Evolutionary conservation across 805 yeast species (phyloP).

Genomic region (Torulaspora maleeae): DNA sequence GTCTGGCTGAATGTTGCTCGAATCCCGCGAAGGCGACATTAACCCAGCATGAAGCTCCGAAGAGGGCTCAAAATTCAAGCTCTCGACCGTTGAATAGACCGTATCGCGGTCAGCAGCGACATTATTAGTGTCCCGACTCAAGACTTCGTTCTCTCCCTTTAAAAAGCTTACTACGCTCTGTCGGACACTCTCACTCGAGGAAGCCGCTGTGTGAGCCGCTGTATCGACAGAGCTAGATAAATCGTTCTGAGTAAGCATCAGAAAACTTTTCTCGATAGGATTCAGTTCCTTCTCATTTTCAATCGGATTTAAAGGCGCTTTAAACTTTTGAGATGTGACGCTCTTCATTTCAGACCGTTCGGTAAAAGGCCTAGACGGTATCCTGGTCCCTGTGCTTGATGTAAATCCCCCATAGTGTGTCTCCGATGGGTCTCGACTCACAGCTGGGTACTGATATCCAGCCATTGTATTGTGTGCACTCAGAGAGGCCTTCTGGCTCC

Average conservation of each 20-base stretch:
- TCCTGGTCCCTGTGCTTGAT: background rate
- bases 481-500: background rate
- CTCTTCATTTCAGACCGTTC: background rate
- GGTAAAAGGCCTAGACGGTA: background rate
- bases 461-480: background rate
- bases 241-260: slow-evolving; percentile 31
- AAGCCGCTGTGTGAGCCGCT: background rate
- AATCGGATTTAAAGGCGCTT: background rate
- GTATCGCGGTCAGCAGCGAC: background rate
- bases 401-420: background rate
- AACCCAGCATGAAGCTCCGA: slow-evolving; percentile 15
- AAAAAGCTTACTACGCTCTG: background rate
- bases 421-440: background rate
- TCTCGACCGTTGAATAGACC: slow-evolving; percentile 6
- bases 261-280: slow-evolving; percentile 33
- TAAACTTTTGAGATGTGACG: background rate
- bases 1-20: background rate
- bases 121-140: background rate
- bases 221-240: slow-evolving; percentile 6
- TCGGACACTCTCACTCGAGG: background rate
- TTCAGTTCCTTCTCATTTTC: slow-evolving; percentile 12
- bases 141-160: background rate
- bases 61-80: slow-evolving; percentile 21
- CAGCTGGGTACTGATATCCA: background rate
- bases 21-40: background rate